Evolutionary conservation across 345 rosid species (phyloP), one percentile per base, ranked within the genome.

Genomic region (Hirschfeldia incana): DNA sequence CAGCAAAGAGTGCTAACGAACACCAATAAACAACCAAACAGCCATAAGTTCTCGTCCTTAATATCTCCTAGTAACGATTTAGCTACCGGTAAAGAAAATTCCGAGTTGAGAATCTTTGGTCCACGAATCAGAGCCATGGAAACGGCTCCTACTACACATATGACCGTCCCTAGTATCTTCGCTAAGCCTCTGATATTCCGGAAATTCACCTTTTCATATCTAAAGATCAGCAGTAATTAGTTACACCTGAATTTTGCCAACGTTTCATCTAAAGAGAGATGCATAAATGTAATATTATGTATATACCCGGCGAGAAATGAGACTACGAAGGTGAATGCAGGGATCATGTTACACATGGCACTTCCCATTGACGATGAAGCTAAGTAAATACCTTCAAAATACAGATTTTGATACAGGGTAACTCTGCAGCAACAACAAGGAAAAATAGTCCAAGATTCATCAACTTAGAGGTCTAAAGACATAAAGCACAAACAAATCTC

Each of bases 71-170:
- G 32, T 3, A 81, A 3, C 13, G 85, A 80, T 6, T 73, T 80
- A 2, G 30, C 32, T 8, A 81, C 37, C 2, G 72, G 73, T 6
- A 67, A 63, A 9, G 63, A 33, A 16, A 65, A 29, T 72, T 77
- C 80, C 10, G 80, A 59, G 59, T 91, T 91, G 26, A 91, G 82
- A 46, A 93, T 83, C 84, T 91, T 90, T 30, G 90, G 88, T 55
- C 98, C 97, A 76, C 85, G 83, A 30, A 93, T 83, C 71, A 93
- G 73, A 26, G 90, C 85, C 93, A 91, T 91, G 17, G 84, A 77
- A 55, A 82, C 55, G 4, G 97, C 96, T 77, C 93, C 97, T 8
- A 81, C 58, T 1, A 91, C 91, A 74, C 92, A 89, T 11, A 87
- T 3, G 30, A 79, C 36, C 1, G 97, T 93, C 44, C 97, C 98